A percentile compares a stretch with the other conserved stretches of the same genome.
phyloP scores from a whole-genome alignment of 768 basidiomycete species.

The Krasilnikovozyma curviuscula region DNA sequence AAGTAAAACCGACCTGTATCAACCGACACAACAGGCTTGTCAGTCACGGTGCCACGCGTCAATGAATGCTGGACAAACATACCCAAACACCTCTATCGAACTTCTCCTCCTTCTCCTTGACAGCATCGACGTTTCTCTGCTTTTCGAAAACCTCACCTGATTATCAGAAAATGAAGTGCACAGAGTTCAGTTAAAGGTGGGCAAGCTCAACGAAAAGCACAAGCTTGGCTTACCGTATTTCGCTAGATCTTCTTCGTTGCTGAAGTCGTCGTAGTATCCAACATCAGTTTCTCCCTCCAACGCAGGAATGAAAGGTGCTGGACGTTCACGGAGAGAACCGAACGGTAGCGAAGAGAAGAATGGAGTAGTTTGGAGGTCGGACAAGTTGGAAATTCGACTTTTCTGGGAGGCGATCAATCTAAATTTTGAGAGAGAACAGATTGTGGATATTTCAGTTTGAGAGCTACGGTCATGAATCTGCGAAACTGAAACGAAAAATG shows the following conservation, averaged over 20 bases:
- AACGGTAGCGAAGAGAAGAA: constrained; percentile 66
- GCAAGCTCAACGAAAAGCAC: not conserved
- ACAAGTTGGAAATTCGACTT: constrained; percentile 52
- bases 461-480: not conserved
- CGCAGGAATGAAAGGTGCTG: constrained; percentile 82
- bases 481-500: not conserved
- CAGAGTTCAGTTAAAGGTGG: not conserved
- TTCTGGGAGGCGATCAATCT: constrained; percentile 67
- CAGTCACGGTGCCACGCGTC: not conserved
- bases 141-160: constrained; percentile 81
- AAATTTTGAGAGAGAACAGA: not conserved
- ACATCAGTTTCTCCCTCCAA: constrained; percentile 88
- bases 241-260: constrained; percentile 10
- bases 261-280: constrained; percentile 80
- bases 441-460: not conserved
- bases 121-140: constrained; percentile 76
- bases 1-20: constrained; percentile 22
- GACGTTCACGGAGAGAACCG: constrained; percentile 52
- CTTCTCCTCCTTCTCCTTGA: constrained; percentile 52
- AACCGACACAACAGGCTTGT: not conserved
- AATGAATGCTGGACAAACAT: not conserved
- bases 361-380: constrained; percentile 52
- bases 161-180: too few species aligned
- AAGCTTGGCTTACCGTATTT: constrained; percentile 8
- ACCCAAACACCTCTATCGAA: constrained; percentile 26